Percentiles rank a stretch among this genome's conserved stretches.
These are phyloP conservation scores for Mucor saturninus DNA, from an alignment of 371 early-diverging fungal genomes.

Conservation along the genomic window DNA sequence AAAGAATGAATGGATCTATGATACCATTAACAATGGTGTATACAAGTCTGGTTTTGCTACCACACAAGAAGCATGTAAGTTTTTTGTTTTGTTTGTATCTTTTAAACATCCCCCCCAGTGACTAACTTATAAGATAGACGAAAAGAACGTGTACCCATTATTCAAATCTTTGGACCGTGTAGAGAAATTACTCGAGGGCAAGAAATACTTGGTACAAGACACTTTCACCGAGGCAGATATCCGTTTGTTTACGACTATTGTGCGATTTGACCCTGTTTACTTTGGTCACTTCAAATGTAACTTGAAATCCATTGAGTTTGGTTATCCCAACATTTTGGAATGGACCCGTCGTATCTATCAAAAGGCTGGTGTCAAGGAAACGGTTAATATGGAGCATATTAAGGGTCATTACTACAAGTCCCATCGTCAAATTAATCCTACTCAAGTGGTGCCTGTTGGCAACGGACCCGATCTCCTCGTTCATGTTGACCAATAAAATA, in stretches of 20 bases:
- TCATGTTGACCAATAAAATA: conserved; percentile 29
- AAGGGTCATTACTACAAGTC: conserved; percentile 92
- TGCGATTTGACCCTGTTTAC: conserved; percentile 88
- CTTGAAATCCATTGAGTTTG: conserved; percentile 77
- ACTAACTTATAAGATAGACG: conserved; percentile 44
- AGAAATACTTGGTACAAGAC: conserved; percentile 77
- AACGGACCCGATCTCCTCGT: conserved; percentile 78
- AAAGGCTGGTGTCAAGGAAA: conserved; percentile 74
- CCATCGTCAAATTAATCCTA: conserved; percentile 91
- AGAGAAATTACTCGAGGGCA: conserved; percentile 77
- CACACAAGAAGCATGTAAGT: conserved; percentile 78
- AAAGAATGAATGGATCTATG: conserved; percentile 90
- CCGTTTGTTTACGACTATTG: conserved; percentile 90
- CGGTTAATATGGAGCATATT: conserved; percentile 94
- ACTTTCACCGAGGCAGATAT: conserved; percentile 92
- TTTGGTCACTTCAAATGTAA: conserved; percentile 94
- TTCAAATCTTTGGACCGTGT: conserved; percentile 84
- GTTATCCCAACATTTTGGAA: conserved; percentile 85
- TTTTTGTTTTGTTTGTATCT: background rate
- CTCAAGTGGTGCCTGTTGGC: conserved; percentile 82
- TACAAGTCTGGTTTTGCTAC: conserved; percentile 93
- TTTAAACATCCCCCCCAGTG: background rate
- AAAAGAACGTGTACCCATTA: conserved; percentile 70
- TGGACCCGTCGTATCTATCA: conserved; percentile 89
- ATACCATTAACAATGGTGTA: conserved; percentile 84